These are phyloP conservation scores for Alternaria arborescens DNA, from an alignment of 2,329 filamentous ascomycete species.

Conservation along the genomic window DNA sequence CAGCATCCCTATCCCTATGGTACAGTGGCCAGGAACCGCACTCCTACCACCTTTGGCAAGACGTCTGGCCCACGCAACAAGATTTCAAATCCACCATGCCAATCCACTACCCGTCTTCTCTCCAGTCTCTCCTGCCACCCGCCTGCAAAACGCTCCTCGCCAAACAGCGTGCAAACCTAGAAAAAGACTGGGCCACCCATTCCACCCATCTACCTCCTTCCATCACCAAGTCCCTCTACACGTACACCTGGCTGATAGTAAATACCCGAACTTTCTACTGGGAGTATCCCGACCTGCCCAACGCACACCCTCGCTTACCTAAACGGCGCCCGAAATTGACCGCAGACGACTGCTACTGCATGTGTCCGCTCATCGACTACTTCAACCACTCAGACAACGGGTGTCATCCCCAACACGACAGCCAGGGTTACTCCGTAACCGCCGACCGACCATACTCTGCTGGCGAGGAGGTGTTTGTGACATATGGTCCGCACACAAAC, in stretches of 20 bases:
- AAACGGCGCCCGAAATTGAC: constrained; percentile 53
- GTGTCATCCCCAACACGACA: constrained; percentile 63
- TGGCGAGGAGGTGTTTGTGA: constrained; percentile 73
- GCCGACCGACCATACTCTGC: constrained; percentile 60
- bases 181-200: constrained; percentile 60
- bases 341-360: constrained; percentile 69
- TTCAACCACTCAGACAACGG: constrained; percentile 66
- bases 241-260: constrained; percentile 68
- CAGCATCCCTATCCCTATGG: constrained; percentile 69
- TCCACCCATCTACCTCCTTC: constrained; percentile 55
- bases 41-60: constrained; percentile 65
- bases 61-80: constrained; percentile 69
- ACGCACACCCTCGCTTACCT: constrained; percentile 51
- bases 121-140: constrained; percentile 53
- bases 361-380: constrained; percentile 77
- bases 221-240: constrained; percentile 55
- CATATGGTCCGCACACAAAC: constrained; percentile 75
- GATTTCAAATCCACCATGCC: constrained; percentile 69
- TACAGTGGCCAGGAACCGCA: constrained; percentile 52
- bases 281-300: constrained; percentile 52
- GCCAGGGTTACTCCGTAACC: constrained; percentile 63
- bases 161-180: constrained; percentile 64
- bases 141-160: constrained; percentile 56
- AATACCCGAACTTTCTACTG: constrained; percentile 70
- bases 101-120: constrained; percentile 59